These are phyloP conservation scores for Amanita subjunquillea DNA, from an alignment of 768 basidiomycete species.

Conservation along the genomic window DNA sequence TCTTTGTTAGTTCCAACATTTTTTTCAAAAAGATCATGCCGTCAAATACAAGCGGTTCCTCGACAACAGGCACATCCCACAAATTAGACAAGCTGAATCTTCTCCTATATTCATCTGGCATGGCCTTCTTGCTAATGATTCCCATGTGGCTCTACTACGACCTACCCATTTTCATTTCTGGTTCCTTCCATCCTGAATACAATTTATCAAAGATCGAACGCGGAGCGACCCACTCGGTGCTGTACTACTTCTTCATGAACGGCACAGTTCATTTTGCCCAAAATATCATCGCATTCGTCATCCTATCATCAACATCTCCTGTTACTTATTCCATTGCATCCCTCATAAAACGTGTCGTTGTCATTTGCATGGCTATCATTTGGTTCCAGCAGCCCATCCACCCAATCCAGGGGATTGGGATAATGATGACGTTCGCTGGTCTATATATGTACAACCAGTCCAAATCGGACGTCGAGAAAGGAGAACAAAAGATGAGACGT, in stretches of 20 bases:
- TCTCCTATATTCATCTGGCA: constrained; percentile 85
- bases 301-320: constrained; percentile 91
- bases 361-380: constrained; percentile 94
- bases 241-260: constrained; percentile 84
- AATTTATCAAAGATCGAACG: constrained; percentile 29
- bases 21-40: constrained; percentile 99
- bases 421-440: constrained; percentile 79
- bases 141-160: constrained; percentile 93
- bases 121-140: constrained; percentile 94
- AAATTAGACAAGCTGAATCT: constrained; percentile 97
- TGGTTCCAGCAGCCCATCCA: constrained; percentile 92
- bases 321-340: constrained; percentile 99
- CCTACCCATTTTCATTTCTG: constrained; percentile 53
- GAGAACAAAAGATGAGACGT: constrained; percentile 79
- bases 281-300: constrained; percentile 95
- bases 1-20: constrained; percentile 97
- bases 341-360: constrained; percentile 93
- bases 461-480: constrained; percentile 85
- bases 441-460: constrained; percentile 95
- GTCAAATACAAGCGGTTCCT: constrained; percentile 28
- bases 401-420: constrained; percentile 81
- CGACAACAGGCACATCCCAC: constrained; percentile 34
- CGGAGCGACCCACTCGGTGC: constrained; percentile 48
- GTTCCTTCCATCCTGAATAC: constrained; percentile 31
- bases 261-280: constrained; percentile 95